Conservation (phyloP, 2,329 filamentous ascomycete species). For the Lecanosticta acicola region DNA sequence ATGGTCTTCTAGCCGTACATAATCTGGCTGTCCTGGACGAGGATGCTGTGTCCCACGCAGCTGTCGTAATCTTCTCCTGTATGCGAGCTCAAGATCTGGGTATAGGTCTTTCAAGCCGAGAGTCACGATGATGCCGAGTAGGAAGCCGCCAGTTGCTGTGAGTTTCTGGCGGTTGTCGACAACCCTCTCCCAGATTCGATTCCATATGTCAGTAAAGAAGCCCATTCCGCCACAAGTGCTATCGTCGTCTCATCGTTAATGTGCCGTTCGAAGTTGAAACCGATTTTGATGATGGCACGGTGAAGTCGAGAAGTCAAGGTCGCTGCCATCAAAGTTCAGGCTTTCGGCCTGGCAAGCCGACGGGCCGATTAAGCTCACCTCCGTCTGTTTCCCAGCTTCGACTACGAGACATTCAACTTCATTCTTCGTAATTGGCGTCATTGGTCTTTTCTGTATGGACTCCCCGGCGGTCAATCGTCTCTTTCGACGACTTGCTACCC, state of each 20-base stretch:
- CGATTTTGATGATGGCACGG: neutral
- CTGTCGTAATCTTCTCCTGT: slow-evolving; percentile 41
- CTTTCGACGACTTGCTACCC: slow-evolving; percentile 79
- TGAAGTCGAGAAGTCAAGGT: neutral
- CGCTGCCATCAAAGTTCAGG: neutral
- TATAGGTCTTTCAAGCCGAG: slow-evolving; percentile 76
- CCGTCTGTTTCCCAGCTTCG: slow-evolving; percentile 9
- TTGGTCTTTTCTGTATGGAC: slow-evolving; percentile 57
- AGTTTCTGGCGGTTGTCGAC: slow-evolving; percentile 32
- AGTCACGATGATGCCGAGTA: slow-evolving; percentile 69
- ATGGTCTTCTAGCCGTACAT: slow-evolving; percentile 30
- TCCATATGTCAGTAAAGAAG: slow-evolving; percentile 22
- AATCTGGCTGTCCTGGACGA: slow-evolving; percentile 24
- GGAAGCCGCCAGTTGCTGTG: slow-evolving; percentile 48
- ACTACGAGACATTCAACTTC: neutral
- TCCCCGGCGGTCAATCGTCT: slow-evolving; percentile 70
- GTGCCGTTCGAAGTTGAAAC: neutral
- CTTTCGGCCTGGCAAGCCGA: no score
- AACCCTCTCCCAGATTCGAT: slow-evolving; percentile 26
- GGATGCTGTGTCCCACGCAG: slow-evolving; percentile 22
- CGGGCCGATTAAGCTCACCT: no score
- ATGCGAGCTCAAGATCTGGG: slow-evolving; percentile 63
- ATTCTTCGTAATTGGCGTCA: neutral
- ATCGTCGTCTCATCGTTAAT: neutral
- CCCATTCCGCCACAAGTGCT: slow-evolving; percentile 9